Evolutionary conservation across 352 stramenopile species (phyloP), one percentile per base, ranked within the genome.

Genomic region (Phytopythium litorale): DNA sequence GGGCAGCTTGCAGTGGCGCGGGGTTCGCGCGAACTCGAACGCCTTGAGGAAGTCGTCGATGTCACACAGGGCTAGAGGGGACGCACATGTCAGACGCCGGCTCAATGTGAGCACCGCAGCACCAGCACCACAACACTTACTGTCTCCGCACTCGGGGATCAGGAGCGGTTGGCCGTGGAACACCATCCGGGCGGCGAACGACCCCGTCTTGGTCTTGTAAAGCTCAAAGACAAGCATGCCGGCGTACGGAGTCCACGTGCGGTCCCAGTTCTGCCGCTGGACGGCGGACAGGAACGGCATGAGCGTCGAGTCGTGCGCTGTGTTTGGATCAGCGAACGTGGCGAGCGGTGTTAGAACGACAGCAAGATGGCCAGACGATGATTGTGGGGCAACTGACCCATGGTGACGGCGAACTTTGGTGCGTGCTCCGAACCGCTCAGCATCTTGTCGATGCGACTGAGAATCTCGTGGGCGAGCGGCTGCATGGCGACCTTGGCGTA

Each of bases 401-500:
- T 90, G 0, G 83, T 92, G 50, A 95, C 75, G 33, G 79, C 76
- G 13, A 95, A 66, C 61, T 88, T 91, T 46, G 73, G 78, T 4
- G 76, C 73, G 15, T 75, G 58, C 7, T 70, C 30, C 4, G 64
- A 40, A 2, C 68, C 77, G 18, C 83, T 75, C 23, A 93, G 48
- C 33, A 70, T 71, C 7, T 62, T 63, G 37, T 95, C 76, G 23
- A 95, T 53, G 16, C 75, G 75, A 28, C 60, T 72, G n/a, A 91
- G 63, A 56, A 96, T 81, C 61, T 96, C 87, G 25, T 71, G 64
- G 53, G 82, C 72, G 32, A 94, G 80, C n/a, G 81, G 87, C 64
- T 94, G 84, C 87, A 96, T 96, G 48, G 83, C 84, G 33, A 90
- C 50, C 68, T 96, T 94, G 40, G 87, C 68, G 64, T 84, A 92